Evolutionary conservation across 768 basidiomycete genomes (phyloP).

Genomic region (Russula sp.): DNA sequence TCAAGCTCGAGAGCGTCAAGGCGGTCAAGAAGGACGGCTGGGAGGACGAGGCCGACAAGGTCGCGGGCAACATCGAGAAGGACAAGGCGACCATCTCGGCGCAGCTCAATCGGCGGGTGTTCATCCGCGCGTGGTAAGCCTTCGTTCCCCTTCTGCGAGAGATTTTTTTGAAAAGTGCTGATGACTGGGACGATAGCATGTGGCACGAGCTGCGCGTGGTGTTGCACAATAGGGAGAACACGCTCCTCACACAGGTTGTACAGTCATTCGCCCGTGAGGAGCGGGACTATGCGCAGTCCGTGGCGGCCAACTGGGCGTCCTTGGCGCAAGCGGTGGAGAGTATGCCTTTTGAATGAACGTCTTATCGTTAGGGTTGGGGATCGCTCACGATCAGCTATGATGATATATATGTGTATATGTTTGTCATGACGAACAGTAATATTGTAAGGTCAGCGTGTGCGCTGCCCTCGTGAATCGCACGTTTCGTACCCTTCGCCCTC

Average conservation of each 20-base stretch:
- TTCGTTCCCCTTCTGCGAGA: background rate
- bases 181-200: slow-evolving; percentile 47
- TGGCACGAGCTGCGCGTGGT: slow-evolving; percentile 96
- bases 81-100: slow-evolving; percentile 78
- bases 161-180: background rate
- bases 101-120: slow-evolving; percentile 72
- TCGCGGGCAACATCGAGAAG: slow-evolving; percentile 67
- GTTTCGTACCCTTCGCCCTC: too few species aligned
- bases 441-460: too few species aligned
- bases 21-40: slow-evolving; percentile 71
- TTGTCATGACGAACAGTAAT: background rate
- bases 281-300: slow-evolving; percentile 55
- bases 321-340: slow-evolving; percentile 61
- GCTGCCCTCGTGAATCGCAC: too few species aligned
- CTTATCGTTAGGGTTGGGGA: background rate
- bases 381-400: slow-evolving; percentile 15
- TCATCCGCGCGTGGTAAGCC: slow-evolving; percentile 78
- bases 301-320: slow-evolving; percentile 68
- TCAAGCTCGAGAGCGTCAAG: slow-evolving; percentile 72
- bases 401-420: slow-evolving; percentile 7
- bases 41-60: slow-evolving; percentile 79
- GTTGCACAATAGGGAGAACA: slow-evolving; percentile 84
- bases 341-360: slow-evolving; percentile 78
- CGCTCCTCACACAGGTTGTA: slow-evolving; percentile 66
- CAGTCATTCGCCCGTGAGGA: slow-evolving; percentile 73